Base-by-base conservation (phyloP, 2,329 filamentous ascomycete species). In the Colletotrichum sp. region DNA sequence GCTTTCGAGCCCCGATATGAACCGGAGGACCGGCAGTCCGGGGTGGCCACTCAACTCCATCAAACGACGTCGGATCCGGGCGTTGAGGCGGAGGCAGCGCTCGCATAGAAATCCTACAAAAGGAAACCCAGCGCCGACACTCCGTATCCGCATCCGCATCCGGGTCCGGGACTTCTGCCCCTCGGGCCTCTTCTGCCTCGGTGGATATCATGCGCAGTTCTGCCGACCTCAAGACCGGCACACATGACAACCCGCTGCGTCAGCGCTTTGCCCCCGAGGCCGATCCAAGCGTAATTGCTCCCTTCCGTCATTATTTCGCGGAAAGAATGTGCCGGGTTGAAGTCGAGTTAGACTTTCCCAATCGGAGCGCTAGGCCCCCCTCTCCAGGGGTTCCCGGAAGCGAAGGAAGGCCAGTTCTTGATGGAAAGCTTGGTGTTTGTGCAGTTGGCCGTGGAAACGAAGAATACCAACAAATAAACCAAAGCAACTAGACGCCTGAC, bases 61-160 rank as follows among this genome's bases (percentile, higher is more conserved):
- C 57, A 13, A 61, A 36, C 57, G 57, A 61, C 31, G 59, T 63
- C 33, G 33, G 34, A n/a, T 4, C 34, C 34, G 59, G 54, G 21
- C 59, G n/a, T 43, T 36, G 24, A 43, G n/a, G 59, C 34, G n/a
- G 59, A 21, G 36, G 31, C 31, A 36, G 15, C 31, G 11, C 29
- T 66, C 43, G 63, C 43, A 43, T 38, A 15, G 27, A 18, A 47
- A 54, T 38, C 4, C 43, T 6, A 33, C n/a, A 55, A 61, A 21
- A 47, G 66, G 54, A 59, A 51, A n/a, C 4, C 8, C 43, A 16
- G 21, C 18, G 33, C 63, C 31, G 21, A 9, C 16, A 33, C 68
- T 47, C 62, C 72, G 72, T 73, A 72, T 73, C 68, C 72, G 72
- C 55, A 71, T 67, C 68, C 68, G 62, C 47, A 63, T 72, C 57